Evolutionary conservation across 192 early-diverging fungal genomes (phyloP).

Genomic region (Coemansia sp.): DNA sequence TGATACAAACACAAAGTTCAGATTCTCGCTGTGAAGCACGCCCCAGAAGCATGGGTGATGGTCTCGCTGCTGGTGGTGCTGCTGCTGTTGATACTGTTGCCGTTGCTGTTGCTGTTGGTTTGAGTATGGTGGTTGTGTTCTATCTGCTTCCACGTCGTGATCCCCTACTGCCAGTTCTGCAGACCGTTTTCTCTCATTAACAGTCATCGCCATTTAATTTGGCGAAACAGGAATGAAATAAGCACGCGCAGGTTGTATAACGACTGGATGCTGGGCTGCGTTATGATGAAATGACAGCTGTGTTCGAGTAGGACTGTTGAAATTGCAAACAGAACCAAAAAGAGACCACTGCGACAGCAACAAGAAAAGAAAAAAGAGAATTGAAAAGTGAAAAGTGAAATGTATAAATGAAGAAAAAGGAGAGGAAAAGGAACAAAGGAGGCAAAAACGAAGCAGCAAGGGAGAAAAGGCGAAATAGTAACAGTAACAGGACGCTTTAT

Average conservation of each 20-base stretch:
- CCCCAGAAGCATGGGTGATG: constrained; percentile 54
- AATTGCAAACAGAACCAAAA: neutral
- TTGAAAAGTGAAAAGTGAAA: neutral
- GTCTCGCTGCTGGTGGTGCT: neutral
- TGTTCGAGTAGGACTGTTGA: neutral
- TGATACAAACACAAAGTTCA: constrained; percentile 50
- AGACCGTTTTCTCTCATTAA: constrained; percentile 45
- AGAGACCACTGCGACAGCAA: constrained; percentile 4
- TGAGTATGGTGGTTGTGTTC: neutral
- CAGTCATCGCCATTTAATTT: constrained; percentile 35
- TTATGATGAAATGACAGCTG: neutral
- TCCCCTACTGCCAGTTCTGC: constrained; percentile 25
- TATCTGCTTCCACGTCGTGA: constrained; percentile 1
- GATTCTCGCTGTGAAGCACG: constrained; percentile 46
- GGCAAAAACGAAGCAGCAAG: neutral
- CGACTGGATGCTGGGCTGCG: neutral
- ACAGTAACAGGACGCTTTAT: constrained; percentile 6
- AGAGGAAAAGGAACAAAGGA: constrained; percentile 3
- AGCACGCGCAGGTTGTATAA: neutral
- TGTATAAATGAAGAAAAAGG: neutral
- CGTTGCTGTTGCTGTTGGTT: constrained; percentile 8
- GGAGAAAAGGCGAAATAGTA: constrained; percentile 4
- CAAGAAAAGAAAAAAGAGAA: constrained; percentile 11
- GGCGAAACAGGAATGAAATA: constrained; percentile 3
- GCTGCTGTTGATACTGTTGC: constrained; percentile 5